Evolutionary conservation across 192 early-diverging fungal species (phyloP).

Genomic region (Funneliformis mosseae): DNA sequence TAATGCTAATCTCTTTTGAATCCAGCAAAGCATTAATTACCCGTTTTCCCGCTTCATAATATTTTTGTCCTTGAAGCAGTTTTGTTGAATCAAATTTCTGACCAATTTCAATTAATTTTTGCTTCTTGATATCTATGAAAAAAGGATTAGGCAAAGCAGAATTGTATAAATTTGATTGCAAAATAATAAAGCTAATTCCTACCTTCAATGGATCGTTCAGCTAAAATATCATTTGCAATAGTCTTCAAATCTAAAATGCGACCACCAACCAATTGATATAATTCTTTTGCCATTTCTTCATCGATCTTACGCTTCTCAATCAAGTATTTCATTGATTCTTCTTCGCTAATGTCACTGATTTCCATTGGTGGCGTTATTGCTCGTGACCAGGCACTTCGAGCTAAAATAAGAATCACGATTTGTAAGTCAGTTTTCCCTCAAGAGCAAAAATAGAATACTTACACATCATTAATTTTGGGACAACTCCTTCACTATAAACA

Average conservation of each 20-base stretch:
- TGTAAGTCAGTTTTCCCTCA: background rate
- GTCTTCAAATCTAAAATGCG: slow-evolving; percentile 19
- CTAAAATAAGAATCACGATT: background rate
- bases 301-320: too few relatives aligned
- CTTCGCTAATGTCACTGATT: slow-evolving; percentile 18
- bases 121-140: background rate
- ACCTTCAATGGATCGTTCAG: slow-evolving; percentile 6
- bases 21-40: slow-evolving; percentile 2
- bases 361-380: background rate
- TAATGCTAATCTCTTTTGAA: background rate
- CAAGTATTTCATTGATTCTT: background rate
- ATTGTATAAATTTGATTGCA: background rate
- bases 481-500: slow-evolving; percentile 25
- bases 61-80: background rate
- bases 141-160: background rate
- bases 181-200: slow-evolving; percentile 18
- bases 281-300: too few relatives aligned
- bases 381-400: background rate
- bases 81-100: background rate
- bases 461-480: background rate
- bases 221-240: background rate
- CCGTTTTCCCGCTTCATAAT: slow-evolving; percentile 20
- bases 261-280: slow-evolving; percentile 17
- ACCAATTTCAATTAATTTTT: background rate
- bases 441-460: background rate